Percentiles rank a stretch among this genome's conserved stretches.
These are phyloP conservation scores for Botrytis byssoidea DNA, from an alignment of 2,329 filamentous ascomycete species.

Conservation along the genomic window DNA sequence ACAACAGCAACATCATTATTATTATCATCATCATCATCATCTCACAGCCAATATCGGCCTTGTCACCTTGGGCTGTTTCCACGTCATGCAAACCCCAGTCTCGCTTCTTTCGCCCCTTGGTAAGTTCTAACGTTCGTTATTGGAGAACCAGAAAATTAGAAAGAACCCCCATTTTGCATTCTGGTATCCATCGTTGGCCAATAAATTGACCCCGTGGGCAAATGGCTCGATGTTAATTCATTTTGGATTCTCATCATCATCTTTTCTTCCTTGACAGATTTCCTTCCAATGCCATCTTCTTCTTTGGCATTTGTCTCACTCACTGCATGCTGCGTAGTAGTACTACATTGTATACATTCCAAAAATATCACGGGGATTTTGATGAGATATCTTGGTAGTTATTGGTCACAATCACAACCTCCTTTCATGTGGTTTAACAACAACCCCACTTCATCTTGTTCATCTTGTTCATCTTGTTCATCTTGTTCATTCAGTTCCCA, in stretches of 20 bases:
- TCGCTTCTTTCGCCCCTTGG: conserved; percentile 32
- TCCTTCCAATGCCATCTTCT: background rate
- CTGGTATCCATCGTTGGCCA: conserved; percentile 20
- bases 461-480: background rate
- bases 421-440: background rate
- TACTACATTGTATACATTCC: conserved; percentile 1
- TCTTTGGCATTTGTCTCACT: background rate
- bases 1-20: background rate
- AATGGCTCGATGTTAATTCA: conserved; percentile 24
- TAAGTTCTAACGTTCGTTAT: conserved; percentile 27
- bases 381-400: background rate
- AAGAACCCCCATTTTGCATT: background rate
- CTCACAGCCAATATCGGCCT: background rate
- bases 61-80: conserved; percentile 5
- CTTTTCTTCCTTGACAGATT: background rate
- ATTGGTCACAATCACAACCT: conserved; percentile 1
- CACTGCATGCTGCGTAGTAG: background rate
- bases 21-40: background rate
- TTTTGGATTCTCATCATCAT: background rate
- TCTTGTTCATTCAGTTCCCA: background rate
- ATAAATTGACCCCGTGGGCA: conserved; percentile 26
- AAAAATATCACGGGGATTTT: background rate
- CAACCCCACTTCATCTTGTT: background rate
- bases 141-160: background rate
- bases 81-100: conserved; percentile 34